Percentiles rank a stretch among this genome's conserved stretches.
Evolutionary conservation across 2,329 filamentous ascomycete species (phyloP).

Genomic region (Hymenoscyphus infarciens): DNA sequence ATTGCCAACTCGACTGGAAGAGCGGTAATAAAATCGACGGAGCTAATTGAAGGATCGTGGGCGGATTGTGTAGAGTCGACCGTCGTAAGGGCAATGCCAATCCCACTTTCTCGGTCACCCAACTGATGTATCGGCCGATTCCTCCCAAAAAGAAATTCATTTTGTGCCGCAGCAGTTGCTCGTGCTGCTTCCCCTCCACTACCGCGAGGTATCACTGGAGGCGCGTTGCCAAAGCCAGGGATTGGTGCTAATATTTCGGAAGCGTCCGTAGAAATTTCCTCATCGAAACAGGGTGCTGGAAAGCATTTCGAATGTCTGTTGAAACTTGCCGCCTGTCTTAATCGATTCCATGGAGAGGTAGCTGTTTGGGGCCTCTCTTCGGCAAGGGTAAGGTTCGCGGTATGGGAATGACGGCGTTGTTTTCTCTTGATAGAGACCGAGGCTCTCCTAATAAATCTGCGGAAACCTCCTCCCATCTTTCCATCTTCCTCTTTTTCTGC

Average conservation of each 20-base stretch:
- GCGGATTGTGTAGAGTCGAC: constrained; percentile 30
- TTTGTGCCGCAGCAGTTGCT: constrained; percentile 55
- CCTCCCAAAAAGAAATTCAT: constrained; percentile 43
- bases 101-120: constrained; percentile 61
- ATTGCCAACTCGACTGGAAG: constrained; percentile 58
- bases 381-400: constrained; percentile 27
- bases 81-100: constrained; percentile 52
- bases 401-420: constrained; percentile 32
- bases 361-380: constrained; percentile 30
- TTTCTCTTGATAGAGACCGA: constrained; percentile 32
- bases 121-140: constrained; percentile 38
- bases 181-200: constrained; percentile 60
- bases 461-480: constrained; percentile 26
- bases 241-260: constrained; percentile 26
- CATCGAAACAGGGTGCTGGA: constrained; percentile 17
- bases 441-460: constrained; percentile 31
- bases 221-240: constrained; percentile 44
- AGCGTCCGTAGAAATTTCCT: constrained; percentile 22
- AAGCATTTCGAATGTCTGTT: constrained; percentile 29
- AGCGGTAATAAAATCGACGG: constrained; percentile 54
- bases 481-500: constrained; percentile 22
- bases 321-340: constrained; percentile 35
- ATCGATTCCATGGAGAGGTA: constrained; percentile 27
- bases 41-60: constrained; percentile 45
- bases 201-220: constrained; percentile 57